A percentile compares a stretch with the other conserved stretches of the same genome.
Conservation (phyloP, 208 protist species). For the Crithidia sp. region DNA sequence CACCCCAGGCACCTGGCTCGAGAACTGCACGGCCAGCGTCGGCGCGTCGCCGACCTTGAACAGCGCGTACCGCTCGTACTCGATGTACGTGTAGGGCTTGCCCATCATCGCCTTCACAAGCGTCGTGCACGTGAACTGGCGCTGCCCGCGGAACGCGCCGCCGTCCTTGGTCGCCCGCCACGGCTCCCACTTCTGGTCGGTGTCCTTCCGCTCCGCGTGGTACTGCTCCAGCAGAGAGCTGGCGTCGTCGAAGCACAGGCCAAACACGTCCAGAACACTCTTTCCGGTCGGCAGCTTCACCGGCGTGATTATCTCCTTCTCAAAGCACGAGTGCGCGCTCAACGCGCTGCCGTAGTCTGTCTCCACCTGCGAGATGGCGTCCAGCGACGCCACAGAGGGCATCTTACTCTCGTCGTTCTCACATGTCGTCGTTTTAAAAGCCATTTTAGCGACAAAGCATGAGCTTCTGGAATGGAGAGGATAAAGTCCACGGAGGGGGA, state of each 20-base stretch:
- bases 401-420: conserved; percentile 47
- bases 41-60: conserved; percentile 53
- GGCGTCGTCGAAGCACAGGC: conserved; percentile 62
- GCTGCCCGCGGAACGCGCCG: conserved; percentile 54
- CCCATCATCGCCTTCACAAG: conserved; percentile 58
- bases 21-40: conserved; percentile 66
- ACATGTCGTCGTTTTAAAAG: conserved; percentile 28
- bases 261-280: conserved; percentile 65
- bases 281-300: conserved; percentile 48
- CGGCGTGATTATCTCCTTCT: conserved; percentile 55
- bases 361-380: conserved; percentile 55
- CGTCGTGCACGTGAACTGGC: conserved; percentile 59
- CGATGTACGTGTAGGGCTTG: conserved; percentile 55
- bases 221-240: conserved; percentile 47
- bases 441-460: background rate
- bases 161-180: conserved; percentile 50
- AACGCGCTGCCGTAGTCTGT: conserved; percentile 68
- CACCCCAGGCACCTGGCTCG: conserved; percentile 58
- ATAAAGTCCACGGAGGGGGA: background rate
- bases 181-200: conserved; percentile 51
- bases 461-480: background rate
- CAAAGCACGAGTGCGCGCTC: conserved; percentile 55
- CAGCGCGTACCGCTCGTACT: conserved; percentile 73
- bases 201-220: conserved; percentile 52
- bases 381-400: conserved; percentile 46